Evolutionary conservation across 345 rosid species (phyloP).

Genomic region (Eucalyptus marginata): DNA sequence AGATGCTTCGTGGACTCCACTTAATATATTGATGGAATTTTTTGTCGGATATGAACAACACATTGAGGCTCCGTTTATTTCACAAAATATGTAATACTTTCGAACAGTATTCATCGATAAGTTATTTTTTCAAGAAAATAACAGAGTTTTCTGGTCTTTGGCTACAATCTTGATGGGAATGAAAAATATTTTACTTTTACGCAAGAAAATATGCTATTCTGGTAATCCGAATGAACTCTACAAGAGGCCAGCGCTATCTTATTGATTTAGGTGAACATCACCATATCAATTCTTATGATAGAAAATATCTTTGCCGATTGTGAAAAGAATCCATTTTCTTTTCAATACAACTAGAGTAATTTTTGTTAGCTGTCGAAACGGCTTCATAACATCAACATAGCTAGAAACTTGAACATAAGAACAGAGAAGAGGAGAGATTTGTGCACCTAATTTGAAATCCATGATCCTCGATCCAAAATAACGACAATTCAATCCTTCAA

Average conservation of each 20-base stretch:
- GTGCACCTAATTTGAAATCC: too few relatives aligned
- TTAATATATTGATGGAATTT: background rate
- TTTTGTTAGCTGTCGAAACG: rapidly evolving
- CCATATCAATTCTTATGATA: background rate
- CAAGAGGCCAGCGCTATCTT: background rate
- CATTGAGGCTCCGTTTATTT: background rate
- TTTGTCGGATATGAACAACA: background rate
- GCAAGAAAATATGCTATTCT: background rate
- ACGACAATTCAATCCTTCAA: too few relatives aligned
- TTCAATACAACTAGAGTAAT: background rate
- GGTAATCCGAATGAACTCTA: background rate
- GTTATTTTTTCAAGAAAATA: background rate
- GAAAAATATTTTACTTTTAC: rapidly evolving
- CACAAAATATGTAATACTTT: background rate
- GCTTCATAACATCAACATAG: too few relatives aligned
- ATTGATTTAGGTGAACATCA: background rate
- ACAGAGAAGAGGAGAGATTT: too few relatives aligned
- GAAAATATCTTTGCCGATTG: background rate
- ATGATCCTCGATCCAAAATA: too few relatives aligned
- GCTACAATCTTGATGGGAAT: background rate
- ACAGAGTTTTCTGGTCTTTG: background rate
- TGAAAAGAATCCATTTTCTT: background rate
- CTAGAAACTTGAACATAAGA: too few relatives aligned
- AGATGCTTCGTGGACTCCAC: background rate
- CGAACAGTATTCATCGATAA: background rate